These are phyloP conservation scores for Ganoderma leucocontextum DNA, from an alignment of 1,284 basidiomycete species.

Conservation along the genomic window DNA sequence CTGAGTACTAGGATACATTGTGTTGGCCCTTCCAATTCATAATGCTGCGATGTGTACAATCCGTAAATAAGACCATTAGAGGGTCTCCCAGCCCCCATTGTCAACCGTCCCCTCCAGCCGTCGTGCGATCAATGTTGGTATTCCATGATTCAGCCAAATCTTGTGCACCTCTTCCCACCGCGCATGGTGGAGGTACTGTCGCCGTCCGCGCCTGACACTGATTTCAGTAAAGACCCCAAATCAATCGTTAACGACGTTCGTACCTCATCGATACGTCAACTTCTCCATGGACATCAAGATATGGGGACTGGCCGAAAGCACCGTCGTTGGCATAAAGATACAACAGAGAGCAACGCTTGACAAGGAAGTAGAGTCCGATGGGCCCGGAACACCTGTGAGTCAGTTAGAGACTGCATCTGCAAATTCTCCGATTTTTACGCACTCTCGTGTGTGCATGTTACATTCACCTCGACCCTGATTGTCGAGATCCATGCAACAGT, in stretches of 20 bases:
- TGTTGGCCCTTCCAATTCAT: background rate
- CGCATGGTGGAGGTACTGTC: constrained; percentile 87
- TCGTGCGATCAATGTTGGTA: constrained; percentile 91
- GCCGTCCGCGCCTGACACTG: constrained; percentile 74
- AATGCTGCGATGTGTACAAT: background rate
- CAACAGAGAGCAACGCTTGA: constrained; percentile 93
- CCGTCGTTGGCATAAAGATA: constrained; percentile 92
- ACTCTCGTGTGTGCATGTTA: constrained; percentile 95
- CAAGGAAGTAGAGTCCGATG: constrained; percentile 90
- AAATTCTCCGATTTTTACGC: constrained; percentile 46
- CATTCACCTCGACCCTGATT: constrained; percentile 82
- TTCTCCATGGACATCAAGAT: constrained; percentile 95
- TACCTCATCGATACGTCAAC: constrained; percentile 93
- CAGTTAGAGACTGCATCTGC: background rate
- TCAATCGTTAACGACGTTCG: constrained; percentile 31
- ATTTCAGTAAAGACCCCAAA: constrained; percentile 12
- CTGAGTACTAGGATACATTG: constrained; percentile 1
- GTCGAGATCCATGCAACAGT: constrained; percentile 88
- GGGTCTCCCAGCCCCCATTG: constrained; percentile 91
- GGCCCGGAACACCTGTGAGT: constrained; percentile 84
- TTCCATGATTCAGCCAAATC: constrained; percentile 89
- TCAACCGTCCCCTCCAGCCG: constrained; percentile 91
- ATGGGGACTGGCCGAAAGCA: constrained; percentile 89
- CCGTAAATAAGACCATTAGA: constrained; percentile 50
- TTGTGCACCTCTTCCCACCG: constrained; percentile 94